Evolutionary conservation across 2,329 filamentous ascomycete species (phyloP).

Genomic region (Celoporthe dispersa): DNA sequence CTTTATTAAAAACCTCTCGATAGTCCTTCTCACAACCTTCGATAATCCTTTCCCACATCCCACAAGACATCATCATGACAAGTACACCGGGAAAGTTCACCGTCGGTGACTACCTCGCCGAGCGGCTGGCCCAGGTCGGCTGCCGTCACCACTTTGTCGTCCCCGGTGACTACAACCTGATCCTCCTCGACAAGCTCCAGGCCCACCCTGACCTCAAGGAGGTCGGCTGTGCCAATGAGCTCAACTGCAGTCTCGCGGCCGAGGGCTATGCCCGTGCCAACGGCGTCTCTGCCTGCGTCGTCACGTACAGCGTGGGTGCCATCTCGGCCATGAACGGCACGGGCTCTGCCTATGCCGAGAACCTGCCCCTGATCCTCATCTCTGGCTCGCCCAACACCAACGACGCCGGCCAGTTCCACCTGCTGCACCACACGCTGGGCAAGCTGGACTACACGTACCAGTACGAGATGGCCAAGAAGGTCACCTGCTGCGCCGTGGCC

Average conservation of each 20-base stretch:
- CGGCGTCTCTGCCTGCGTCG: conserved; percentile 36
- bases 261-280: conserved; percentile 38
- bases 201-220: conserved; percentile 34
- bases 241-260: conserved; percentile 38
- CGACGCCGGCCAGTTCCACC: conserved; percentile 34
- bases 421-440: conserved; percentile 39
- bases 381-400: conserved; percentile 37
- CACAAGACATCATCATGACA: conserved; percentile 17
- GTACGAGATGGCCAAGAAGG: conserved; percentile 39
- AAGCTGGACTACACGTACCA: conserved; percentile 37
- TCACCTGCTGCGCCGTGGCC: conserved; percentile 38
- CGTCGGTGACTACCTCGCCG: conserved; percentile 38
- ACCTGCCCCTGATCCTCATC: conserved; percentile 36
- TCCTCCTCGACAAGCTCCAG: conserved; percentile 38
- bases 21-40: neutral
- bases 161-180: conserved; percentile 39
- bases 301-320: conserved; percentile 37
- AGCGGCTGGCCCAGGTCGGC: conserved; percentile 36
- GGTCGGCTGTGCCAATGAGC: conserved; percentile 38
- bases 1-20: too few species aligned
- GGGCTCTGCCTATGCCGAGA: conserved; percentile 37
- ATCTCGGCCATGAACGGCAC: conserved; percentile 37
- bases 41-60: neutral
- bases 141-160: conserved; percentile 37
- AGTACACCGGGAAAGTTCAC: conserved; percentile 31